Percentiles rank a stretch among this genome's conserved stretches.
These are phyloP conservation scores for Mortierella hygrophila DNA, from an alignment of 192 early-diverging fungal species.

Conservation along the genomic window DNA sequence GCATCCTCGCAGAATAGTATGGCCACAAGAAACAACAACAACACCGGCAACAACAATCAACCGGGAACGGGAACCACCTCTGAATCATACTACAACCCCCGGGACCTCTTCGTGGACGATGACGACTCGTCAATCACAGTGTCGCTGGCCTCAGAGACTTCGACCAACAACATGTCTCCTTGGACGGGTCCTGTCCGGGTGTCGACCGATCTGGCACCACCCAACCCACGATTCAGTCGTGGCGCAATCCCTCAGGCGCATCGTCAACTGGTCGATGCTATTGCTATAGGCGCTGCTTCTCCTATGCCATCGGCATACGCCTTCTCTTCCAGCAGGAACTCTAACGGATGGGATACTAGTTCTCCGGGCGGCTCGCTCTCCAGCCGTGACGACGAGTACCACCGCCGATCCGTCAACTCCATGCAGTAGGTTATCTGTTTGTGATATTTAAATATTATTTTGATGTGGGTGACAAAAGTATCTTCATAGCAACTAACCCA, in stretches of 20 bases:
- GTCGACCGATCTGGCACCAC: slow-evolving; percentile 40
- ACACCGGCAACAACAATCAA: neutral
- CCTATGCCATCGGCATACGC: neutral
- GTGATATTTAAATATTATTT: neutral
- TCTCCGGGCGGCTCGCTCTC: slow-evolving; percentile 48
- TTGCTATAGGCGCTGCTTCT: neutral
- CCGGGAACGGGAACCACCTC: neutral
- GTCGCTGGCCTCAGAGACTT: slow-evolving; percentile 32
- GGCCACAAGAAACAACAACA: neutral
- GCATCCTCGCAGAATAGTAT: slow-evolving; percentile 35
- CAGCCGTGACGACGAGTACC: slow-evolving; percentile 33
- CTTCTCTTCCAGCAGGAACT: slow-evolving; percentile 1
- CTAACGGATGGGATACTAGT: slow-evolving; percentile 37
- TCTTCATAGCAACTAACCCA: neutral
- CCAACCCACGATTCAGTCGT: slow-evolving; percentile 47
- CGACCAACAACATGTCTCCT: slow-evolving; percentile 18
- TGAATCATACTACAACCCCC: slow-evolving; percentile 40
- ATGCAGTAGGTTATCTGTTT: slow-evolving; percentile 37
- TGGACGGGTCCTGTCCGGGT: slow-evolving; percentile 36
- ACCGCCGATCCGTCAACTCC: slow-evolving; percentile 50
- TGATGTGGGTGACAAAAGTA: neutral
- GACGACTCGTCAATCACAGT: slow-evolving; percentile 29
- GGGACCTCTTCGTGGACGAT: slow-evolving; percentile 42
- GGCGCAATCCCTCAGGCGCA: slow-evolving; percentile 50
- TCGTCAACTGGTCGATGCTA: slow-evolving; percentile 34